Evolutionary conservation across 2,329 filamentous ascomycete species (phyloP).

Genomic region (Waltergamsia citrina): DNA sequence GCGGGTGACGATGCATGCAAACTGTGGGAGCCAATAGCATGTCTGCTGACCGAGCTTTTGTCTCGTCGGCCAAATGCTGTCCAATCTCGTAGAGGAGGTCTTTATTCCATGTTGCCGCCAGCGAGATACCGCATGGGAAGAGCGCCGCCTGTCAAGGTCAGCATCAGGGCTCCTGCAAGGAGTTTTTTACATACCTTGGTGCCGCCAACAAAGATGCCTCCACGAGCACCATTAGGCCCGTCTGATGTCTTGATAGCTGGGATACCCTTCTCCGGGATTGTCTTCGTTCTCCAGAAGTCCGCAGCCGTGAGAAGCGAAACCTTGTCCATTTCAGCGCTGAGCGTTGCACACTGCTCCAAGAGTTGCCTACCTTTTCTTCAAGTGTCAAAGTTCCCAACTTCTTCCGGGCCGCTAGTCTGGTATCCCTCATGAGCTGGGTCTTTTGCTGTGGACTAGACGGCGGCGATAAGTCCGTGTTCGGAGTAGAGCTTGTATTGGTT

Average conservation of each 20-base stretch:
- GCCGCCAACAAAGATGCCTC: constrained; percentile 59
- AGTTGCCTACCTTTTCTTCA: constrained; percentile 47
- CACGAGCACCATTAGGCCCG: constrained; percentile 61
- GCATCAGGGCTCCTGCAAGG: constrained; percentile 4
- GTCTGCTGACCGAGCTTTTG: constrained; percentile 63
- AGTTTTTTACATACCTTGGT: constrained; percentile 36
- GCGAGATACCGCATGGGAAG: constrained; percentile 69
- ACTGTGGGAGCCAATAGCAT: constrained; percentile 70
- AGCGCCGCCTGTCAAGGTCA: constrained; percentile 50
- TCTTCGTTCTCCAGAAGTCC: constrained; percentile 62
- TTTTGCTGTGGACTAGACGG: constrained; percentile 32
- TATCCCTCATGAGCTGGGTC: constrained; percentile 21
- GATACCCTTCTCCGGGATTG: constrained; percentile 52
- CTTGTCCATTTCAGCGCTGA: too few relatives aligned
- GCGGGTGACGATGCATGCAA: constrained; percentile 72
- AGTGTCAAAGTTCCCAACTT: constrained; percentile 42
- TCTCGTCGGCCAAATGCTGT: constrained; percentile 60
- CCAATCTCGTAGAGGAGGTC: constrained; percentile 61
- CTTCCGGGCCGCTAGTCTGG: constrained; percentile 31
- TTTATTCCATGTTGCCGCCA: constrained; percentile 73
- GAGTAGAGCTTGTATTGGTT: constrained; percentile 29
- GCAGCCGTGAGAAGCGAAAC: constrained; percentile 50
- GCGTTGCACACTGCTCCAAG: too few relatives aligned
- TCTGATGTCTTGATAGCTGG: constrained; percentile 59
- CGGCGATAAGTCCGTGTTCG: constrained; percentile 39